These are phyloP conservation scores for Blastobotrys serpentis DNA, from an alignment of 1,139 yeast genomes.

Conservation along the genomic window DNA sequence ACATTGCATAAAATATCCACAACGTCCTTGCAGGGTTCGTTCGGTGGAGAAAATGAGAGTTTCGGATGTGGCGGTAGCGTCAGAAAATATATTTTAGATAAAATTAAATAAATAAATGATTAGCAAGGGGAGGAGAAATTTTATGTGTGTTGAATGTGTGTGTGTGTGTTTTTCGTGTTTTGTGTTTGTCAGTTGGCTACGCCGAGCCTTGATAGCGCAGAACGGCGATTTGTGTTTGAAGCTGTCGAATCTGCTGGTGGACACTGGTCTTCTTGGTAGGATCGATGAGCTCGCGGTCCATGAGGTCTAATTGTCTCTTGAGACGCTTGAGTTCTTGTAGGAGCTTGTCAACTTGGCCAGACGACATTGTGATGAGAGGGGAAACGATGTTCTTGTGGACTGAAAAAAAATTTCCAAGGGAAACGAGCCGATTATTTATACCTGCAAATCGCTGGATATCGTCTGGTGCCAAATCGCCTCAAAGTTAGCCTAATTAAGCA, in stretches of 20 bases:
- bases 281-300: slow-evolving; percentile 7
- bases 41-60: no score
- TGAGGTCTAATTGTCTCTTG: slow-evolving; percentile 7
- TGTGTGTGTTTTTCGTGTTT: no score
- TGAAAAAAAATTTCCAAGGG: neutral
- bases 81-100: no score
- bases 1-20: no score
- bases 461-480: neutral
- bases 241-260: slow-evolving; percentile 8
- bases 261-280: slow-evolving; percentile 1
- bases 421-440: neutral
- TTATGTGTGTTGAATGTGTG: no score
- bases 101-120: neutral
- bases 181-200: no score
- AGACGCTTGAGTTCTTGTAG: slow-evolving; percentile 3
- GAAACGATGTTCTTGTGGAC: no score
- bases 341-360: slow-evolving; percentile 4
- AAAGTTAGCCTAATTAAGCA: neutral
- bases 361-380: neutral
- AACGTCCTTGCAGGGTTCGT: no score
- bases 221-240: slow-evolving; percentile 7
- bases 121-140: neutral
- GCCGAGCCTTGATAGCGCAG: slow-evolving; percentile 5
- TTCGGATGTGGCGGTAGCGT: no score
- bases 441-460: no score